A percentile compares a stretch with the other conserved stretches of the same genome.
phyloP scores from a whole-genome alignment of 371 early-diverging fungal species.

The Chytridium lagenaria region DNA sequence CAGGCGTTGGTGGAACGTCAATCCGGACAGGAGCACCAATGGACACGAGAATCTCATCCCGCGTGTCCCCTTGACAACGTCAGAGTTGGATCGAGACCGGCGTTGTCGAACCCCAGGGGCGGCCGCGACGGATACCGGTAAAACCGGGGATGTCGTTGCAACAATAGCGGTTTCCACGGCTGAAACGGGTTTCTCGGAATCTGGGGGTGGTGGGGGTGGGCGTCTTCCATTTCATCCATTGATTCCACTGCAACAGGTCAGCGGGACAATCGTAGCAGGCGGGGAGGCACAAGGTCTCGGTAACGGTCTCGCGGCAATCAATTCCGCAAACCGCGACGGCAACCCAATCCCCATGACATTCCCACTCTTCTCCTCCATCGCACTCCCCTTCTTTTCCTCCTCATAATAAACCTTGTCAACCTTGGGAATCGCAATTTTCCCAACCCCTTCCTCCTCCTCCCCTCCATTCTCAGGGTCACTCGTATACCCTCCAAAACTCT shows the following conservation, averaged over 20 bases:
- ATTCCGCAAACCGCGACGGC: constrained; percentile 4
- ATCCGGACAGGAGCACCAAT: neutral
- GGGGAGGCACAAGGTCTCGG: neutral
- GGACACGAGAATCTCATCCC: neutral
- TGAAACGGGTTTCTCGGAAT: neutral
- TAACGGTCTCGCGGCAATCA: constrained; percentile 10
- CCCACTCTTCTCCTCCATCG: neutral
- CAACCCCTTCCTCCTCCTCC: neutral
- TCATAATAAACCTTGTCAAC: neutral
- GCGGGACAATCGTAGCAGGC: no score
- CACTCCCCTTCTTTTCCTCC: constrained; percentile 1
- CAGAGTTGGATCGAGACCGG: neutral
- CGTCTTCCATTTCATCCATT: neutral
- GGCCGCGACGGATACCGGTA: neutral
- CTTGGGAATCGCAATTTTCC: neutral
- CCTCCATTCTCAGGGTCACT: neutral
- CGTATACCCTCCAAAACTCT: neutral
- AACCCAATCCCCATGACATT: neutral
- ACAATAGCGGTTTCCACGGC: no score
- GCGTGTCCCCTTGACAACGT: neutral
- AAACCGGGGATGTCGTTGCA: no score
- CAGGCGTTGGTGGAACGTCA: neutral
- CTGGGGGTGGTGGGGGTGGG: neutral
- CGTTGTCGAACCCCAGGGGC: neutral
- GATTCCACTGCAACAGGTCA: no score